A percentile compares a stretch with the other conserved stretches of the same genome.
Conservation (phyloP, 257 asterid genomes). For the Solanum pinnatisectum region DNA sequence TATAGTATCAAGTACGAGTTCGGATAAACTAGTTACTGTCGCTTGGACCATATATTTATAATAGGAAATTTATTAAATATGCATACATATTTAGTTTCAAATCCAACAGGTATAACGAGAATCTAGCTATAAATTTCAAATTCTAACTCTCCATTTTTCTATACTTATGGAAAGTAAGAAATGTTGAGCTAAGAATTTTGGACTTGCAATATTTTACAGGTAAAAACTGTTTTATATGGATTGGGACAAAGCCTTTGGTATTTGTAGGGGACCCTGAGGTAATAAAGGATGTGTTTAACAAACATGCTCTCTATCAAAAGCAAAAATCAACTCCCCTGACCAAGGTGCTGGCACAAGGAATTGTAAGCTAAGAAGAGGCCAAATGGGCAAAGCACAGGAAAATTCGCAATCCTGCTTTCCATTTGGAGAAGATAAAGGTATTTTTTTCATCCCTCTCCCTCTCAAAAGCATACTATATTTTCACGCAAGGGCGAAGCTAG, state of each 20-base stretch:
- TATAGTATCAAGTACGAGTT: too few relatives aligned
- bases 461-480: not conserved
- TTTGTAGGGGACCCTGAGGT: constrained; percentile 27
- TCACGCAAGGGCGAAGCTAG: not conserved
- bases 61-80: not conserved
- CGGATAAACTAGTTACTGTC: too few relatives aligned
- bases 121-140: not conserved
- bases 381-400: constrained; percentile 56
- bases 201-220: constrained; percentile 16
- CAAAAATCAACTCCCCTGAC: constrained; percentile 20
- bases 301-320: constrained; percentile 19
- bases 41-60: too few relatives aligned
- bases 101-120: not conserved
- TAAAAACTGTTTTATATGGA: constrained; percentile 28
- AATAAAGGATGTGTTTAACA: constrained; percentile 30
- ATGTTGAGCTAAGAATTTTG: not conserved
- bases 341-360: constrained; percentile 24
- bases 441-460: not conserved
- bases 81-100: not conserved
- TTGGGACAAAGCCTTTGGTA: constrained; percentile 41
- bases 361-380: constrained; percentile 19
- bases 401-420: constrained; percentile 55
- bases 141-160: not conserved
- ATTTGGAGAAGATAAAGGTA: constrained; percentile 23
- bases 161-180: not conserved